Conservation (phyloP, 306 rosid species). For the Sindora glabra region DNA sequence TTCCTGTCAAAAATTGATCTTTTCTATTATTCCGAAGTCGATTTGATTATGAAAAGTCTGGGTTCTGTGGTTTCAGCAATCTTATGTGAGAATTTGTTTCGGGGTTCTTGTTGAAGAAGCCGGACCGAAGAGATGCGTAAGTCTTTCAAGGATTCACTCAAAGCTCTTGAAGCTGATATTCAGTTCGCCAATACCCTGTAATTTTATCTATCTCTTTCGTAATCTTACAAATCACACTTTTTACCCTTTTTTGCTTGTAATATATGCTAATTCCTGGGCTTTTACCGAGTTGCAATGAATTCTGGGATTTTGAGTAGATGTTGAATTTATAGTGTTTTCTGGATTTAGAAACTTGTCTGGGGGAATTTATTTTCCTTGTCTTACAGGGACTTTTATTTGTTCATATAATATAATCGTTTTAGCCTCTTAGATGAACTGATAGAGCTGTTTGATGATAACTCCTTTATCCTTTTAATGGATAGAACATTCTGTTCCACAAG, state of each 20-base stretch:
- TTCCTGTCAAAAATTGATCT: background rate
- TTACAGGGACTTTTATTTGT: too few species aligned
- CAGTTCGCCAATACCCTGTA: slow-evolving; percentile 86
- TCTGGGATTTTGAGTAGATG: too few species aligned
- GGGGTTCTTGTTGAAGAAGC: slow-evolving; percentile 13
- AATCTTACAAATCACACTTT: too few species aligned
- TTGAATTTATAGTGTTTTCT: too few species aligned
- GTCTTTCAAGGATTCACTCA: slow-evolving; percentile 89
- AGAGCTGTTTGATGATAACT: background rate
- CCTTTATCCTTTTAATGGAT: too few species aligned
- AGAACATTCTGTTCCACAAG: too few species aligned
- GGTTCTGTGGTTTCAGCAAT: background rate
- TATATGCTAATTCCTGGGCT: background rate
- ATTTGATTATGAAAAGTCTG: background rate
- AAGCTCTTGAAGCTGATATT: slow-evolving; percentile 91
- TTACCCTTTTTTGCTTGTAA: too few species aligned
- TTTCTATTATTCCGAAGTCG: background rate
- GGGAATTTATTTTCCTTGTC: background rate
- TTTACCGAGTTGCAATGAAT: too few species aligned
- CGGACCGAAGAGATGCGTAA: slow-evolving; percentile 44
- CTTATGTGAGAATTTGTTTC: background rate
- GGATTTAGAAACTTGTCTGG: too few species aligned
- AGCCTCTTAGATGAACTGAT: background rate
- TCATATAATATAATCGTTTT: background rate
- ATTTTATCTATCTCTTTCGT: slow-evolving; percentile 3